Evolutionary conservation across 2,329 filamentous ascomycete species (phyloP).

Genomic region (Beauveria pseudobassiana): DNA sequence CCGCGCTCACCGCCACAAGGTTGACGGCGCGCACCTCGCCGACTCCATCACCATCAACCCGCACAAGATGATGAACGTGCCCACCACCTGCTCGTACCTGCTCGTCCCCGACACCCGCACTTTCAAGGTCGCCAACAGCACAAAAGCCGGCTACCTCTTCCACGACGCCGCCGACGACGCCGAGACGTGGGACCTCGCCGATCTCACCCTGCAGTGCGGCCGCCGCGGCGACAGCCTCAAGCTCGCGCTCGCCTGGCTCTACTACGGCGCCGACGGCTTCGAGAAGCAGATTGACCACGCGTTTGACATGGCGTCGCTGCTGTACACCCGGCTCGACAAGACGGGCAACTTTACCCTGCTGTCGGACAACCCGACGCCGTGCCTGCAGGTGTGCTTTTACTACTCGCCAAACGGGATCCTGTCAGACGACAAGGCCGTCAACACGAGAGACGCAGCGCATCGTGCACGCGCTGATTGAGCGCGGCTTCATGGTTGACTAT

Average conservation of each 20-base stretch:
- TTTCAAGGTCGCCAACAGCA: slow-evolving; percentile 78
- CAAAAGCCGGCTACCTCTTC: slow-evolving; percentile 81
- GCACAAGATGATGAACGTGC: slow-evolving; percentile 94
- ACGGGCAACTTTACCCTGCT: slow-evolving; percentile 61
- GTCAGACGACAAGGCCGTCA: slow-evolving; percentile 31
- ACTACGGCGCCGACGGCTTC: slow-evolving; percentile 75
- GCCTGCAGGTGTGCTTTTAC: slow-evolving; percentile 93
- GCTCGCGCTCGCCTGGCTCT: slow-evolving; percentile 80
- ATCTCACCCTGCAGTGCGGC: slow-evolving; percentile 89
- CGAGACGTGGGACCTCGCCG: slow-evolving; percentile 82
- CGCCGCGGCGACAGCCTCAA: slow-evolving; percentile 80
- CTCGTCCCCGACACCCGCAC: slow-evolving; percentile 66
- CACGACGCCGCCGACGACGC: slow-evolving; percentile 44
- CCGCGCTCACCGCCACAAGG: slow-evolving; percentile 50
- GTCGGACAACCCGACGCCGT: slow-evolving; percentile 70
- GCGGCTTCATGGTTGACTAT: slow-evolving; percentile 56
- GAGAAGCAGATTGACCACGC: slow-evolving; percentile 61
- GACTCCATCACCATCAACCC: slow-evolving; percentile 84
- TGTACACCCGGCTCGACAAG: slow-evolving; percentile 52
- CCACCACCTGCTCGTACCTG: slow-evolving; percentile 85
- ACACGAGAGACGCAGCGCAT: slow-evolving; percentile 44
- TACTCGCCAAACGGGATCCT: slow-evolving; percentile 54
- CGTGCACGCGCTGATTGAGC: slow-evolving; percentile 37
- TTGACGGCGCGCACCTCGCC: slow-evolving; percentile 65
- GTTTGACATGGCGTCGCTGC: slow-evolving; percentile 61